Evolutionary conservation across 495 filamentous ascomycete genomes (phyloP), one percentile per base, ranked within the genome.

Genomic region (Elasticomyces elasticus): DNA sequence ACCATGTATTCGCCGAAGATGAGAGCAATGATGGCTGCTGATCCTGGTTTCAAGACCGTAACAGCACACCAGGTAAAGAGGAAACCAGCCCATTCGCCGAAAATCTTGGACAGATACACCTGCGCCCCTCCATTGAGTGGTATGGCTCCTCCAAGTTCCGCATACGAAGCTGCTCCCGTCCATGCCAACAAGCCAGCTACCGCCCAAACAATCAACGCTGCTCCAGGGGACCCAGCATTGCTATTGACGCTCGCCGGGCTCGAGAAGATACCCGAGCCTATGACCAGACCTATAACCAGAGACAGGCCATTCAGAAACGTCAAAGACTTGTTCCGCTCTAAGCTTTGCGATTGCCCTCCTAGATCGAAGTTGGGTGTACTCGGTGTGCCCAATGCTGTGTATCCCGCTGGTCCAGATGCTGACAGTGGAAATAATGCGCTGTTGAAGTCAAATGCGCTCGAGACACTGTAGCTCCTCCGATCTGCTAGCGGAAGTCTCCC

Each of bases 1-100:
- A 95, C 89, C 23, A 95, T 73, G 63, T 98, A 98, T 68, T 98
- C 92, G 24, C 94, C 92, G 71, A 95, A 96, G 56, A 98, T 97
- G 51, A 98, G 95, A 25, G 90, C 80, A 52, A 97, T 88, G 66
- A 98, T 98, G 24, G 92, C 92, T 6, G 89, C 81, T 13, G 86
- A 85, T 0, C 92, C 92, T 6, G 92, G 92, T 69, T 95, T 97
- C 23, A 97, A 71, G 11, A 98, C 92, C 26, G 90, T 80, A 0
- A 97, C 89, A 0, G 94, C 89, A 46, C 86, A 88, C 92, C 92
- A 98, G 10, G 87, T 90, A 69, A 94, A 98, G 20, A 96, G 73
- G 61, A 98, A 98, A 0, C 91, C 90, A 6, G 82, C 76, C 54
- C 92, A 68, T 69, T 97, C 94, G 19, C 91, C 92, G 69, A 95